Base-by-base conservation (phyloP, 2,329 filamentous ascomycete species). In the Niveomyces coronatus region DNA sequence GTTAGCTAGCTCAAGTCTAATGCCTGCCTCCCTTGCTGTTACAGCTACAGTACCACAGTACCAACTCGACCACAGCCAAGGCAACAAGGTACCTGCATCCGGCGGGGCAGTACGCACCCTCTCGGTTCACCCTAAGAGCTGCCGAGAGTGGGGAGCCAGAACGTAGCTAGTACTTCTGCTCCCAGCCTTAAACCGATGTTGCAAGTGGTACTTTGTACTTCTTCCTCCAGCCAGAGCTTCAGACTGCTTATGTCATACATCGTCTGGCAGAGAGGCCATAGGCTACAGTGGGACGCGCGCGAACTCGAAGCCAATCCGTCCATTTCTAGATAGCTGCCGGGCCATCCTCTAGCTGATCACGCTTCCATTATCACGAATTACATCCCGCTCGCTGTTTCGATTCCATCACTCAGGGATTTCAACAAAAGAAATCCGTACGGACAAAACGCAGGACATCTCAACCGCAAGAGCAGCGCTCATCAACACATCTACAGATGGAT, bases 401-500 rank as follows among this genome's bases (percentile, higher is more conserved):
- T 42, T 44, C 35, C 47, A 35, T 35, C 39, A 41, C 23, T 13
- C 23, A 41, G n/a, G n/a, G n/a, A n/a, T n/a, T n/a, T n/a, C n/a
- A n/a, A n/a, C n/a, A n/a, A n/a, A n/a, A n/a, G n/a, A n/a, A n/a
- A 34, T 26, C 29, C 9, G 5, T 26, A 26, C 23, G 14, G 18
- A 37, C 17, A n/a, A n/a, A n/a, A n/a, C n/a, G n/a, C n/a, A n/a
- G n/a, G n/a, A n/a, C 15, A 13, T 32, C 28, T 34, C 31, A 18
- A 19, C n/a, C 15, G 31, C 23, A 31, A 27, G 31, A 31, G 31
- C 31, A 33, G 7, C 11, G 11, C 11, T 7, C 31, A 37, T 31
- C 41, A 9, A 36, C 40, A 45, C 28, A 41, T 35, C 38, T 34
- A 45, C 49, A 43, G 49, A 83, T 83, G 79, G 79, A 83, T 62